These are phyloP conservation scores for Phialocephala sp. DNA, from an alignment of 2,329 filamentous ascomycete genomes.

Conservation along the genomic window DNA sequence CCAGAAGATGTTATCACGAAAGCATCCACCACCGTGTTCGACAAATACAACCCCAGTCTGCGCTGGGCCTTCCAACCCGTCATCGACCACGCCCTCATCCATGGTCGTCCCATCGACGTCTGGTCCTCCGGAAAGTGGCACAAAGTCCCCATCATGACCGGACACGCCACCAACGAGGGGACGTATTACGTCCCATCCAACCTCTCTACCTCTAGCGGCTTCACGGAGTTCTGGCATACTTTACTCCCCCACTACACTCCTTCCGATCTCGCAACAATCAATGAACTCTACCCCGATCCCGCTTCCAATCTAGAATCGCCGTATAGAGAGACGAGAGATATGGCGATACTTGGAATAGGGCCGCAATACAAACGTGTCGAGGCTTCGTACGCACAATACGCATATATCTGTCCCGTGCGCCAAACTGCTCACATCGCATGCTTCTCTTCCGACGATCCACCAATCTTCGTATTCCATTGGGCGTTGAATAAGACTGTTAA, in stretches of 20 bases:
- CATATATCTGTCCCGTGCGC: constrained; percentile 66
- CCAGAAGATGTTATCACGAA: constrained; percentile 45
- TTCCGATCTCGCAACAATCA: constrained; percentile 58
- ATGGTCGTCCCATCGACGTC: constrained; percentile 58
- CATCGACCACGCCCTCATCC: constrained; percentile 64
- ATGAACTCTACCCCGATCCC: constrained; percentile 66
- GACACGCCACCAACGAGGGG: constrained; percentile 72
- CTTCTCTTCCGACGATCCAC: constrained; percentile 11
- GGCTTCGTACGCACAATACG: constrained; percentile 66
- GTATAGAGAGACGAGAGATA: constrained; percentile 47
- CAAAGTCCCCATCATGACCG: constrained; percentile 66
- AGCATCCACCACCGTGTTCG: constrained; percentile 52
- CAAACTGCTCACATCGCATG: constrained; percentile 57
- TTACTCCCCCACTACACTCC: constrained; percentile 62
- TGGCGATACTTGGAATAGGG: constrained; percentile 46
- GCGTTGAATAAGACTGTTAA: constrained; percentile 49
- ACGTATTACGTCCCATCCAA: constrained; percentile 60
- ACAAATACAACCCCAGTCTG: constrained; percentile 48
- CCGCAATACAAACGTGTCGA: constrained; percentile 62
- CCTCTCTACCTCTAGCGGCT: constrained; percentile 56
- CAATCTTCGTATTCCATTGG: constrained; percentile 63
- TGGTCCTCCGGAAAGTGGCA: constrained; percentile 60
- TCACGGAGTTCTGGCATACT: constrained; percentile 62
- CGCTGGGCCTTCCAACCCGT: constrained; percentile 72
- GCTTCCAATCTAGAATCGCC: constrained; percentile 46